A percentile compares a stretch with the other conserved stretches of the same genome.
These are phyloP conservation scores for Dictyostelium intermedium DNA, from an alignment of 78 protist genomes.

Conservation along the genomic window DNA sequence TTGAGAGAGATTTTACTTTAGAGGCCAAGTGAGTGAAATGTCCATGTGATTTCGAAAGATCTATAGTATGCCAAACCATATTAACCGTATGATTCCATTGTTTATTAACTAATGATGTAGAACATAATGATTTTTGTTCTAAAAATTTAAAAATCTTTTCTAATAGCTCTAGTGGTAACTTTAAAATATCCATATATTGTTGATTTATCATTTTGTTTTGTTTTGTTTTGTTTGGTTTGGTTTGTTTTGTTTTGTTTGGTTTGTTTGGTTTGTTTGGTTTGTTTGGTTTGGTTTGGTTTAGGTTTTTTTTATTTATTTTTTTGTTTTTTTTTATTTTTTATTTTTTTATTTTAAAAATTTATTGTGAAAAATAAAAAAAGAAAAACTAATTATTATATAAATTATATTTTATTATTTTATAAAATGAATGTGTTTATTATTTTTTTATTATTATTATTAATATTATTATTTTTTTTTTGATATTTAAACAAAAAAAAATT, in stretches of 20 bases:
- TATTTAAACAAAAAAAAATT: neutral
- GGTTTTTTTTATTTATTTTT: neutral
- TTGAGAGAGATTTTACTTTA: slow-evolving; percentile 1
- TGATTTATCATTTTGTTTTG: neutral
- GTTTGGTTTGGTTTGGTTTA: no score
- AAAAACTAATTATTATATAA: no score
- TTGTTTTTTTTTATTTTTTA: no score
- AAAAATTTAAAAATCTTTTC: slow-evolving; percentile 48
- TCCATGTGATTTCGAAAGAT: slow-evolving; percentile 48
- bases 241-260: neutral
- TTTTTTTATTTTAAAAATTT: no score
- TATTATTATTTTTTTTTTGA: neutral
- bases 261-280: no score
- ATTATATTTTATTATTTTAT: no score
- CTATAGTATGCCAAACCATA: slow-evolving; percentile 61
- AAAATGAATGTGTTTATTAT: no score
- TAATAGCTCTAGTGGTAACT: slow-evolving; percentile 41
- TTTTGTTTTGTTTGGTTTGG: neutral
- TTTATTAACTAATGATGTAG: neutral
- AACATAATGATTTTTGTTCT: slow-evolving; percentile 7
- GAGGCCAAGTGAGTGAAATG: slow-evolving; percentile 41
- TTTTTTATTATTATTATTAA: no score
- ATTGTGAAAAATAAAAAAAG: no score
- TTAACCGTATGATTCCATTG: slow-evolving; percentile 7
- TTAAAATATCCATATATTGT: slow-evolving; percentile 4